Conservation (phyloP, 2,329 filamentous ascomycete genomes). For the Dichotomopilus funicola region DNA sequence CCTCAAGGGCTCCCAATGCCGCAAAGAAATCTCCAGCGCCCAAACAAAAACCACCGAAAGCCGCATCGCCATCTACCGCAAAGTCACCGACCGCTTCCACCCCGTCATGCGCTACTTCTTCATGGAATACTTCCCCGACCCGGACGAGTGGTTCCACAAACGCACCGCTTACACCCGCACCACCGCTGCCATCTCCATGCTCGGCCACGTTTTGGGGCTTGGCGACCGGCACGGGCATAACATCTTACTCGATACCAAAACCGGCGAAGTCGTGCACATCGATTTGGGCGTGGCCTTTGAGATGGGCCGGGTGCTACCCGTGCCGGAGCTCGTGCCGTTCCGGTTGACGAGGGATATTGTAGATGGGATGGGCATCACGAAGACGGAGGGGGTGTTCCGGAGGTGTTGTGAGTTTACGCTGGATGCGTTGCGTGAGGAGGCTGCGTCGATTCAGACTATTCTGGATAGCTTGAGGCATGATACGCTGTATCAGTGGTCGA, state of each 20-base stretch:
- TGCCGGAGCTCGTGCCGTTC: conserved; percentile 95
- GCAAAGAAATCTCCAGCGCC: conserved; percentile 70
- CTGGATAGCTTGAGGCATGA: conserved; percentile 97
- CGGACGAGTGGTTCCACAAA: conserved; percentile 91
- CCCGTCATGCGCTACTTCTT: conserved; percentile 97
- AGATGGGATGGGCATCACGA: conserved; percentile 93
- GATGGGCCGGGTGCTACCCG: conserved; percentile 86
- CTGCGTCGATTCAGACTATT: conserved; percentile 97
- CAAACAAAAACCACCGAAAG: conserved; percentile 63
- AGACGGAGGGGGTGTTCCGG: conserved; percentile 91
- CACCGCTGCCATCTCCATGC: conserved; percentile 90
- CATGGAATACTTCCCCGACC: conserved; percentile 87
- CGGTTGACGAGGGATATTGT: conserved; percentile 89
- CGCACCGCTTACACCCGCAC: conserved; percentile 87
- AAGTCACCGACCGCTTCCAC: conserved; percentile 74
- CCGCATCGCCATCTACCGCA: conserved; percentile 68
- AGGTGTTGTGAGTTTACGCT: conserved; percentile 98
- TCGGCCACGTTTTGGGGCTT: conserved; percentile 86
- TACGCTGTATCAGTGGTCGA: conserved; percentile 91
- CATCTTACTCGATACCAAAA: conserved; percentile 83
- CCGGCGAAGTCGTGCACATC: conserved; percentile 92
- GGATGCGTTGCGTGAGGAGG: conserved; percentile 88
- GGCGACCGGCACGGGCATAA: conserved; percentile 96
- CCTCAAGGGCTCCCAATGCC: conserved; percentile 66
- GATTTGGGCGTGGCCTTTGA: conserved; percentile 97